Percentiles rank a stretch among this genome's conserved stretches.
Conservation (phyloP, 208 protist genomes). For the Crithidia acanthocephali region DNA sequence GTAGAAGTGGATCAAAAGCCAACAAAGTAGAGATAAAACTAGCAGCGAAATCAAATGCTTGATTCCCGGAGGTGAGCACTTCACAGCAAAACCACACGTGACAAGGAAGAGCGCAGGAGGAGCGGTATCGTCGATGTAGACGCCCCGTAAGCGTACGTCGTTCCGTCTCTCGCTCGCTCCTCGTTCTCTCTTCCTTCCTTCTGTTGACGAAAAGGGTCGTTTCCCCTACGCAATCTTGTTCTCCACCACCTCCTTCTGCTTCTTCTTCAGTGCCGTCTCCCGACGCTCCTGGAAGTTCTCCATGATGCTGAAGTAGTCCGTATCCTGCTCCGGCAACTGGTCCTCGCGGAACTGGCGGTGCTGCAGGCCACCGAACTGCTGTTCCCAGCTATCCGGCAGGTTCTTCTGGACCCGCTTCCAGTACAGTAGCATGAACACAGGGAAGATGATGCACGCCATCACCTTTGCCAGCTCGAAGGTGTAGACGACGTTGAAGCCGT, state of each 20-base stretch:
- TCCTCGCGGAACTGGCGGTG: conserved; percentile 81
- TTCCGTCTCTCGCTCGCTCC: too few relatives aligned
- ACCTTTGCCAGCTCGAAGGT: conserved; percentile 79
- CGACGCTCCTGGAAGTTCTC: conserved; percentile 77
- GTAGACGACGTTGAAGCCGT: conserved; percentile 67
- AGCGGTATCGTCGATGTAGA: too few relatives aligned
- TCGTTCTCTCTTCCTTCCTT: too few relatives aligned
- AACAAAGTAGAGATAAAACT: too few relatives aligned
- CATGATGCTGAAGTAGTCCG: conserved; percentile 87
- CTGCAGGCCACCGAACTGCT: conserved; percentile 80
- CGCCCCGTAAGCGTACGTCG: too few relatives aligned
- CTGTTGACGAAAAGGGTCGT: too few relatives aligned
- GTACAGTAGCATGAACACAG: conserved; percentile 79
- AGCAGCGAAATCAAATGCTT: too few relatives aligned
- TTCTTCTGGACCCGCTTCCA: conserved; percentile 80
- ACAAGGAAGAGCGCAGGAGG: too few relatives aligned
- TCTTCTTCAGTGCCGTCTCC: conserved; percentile 68
- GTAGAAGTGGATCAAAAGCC: too few relatives aligned
- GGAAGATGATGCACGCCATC: conserved; percentile 80
- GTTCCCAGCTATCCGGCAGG: conserved; percentile 77
- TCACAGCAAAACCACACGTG: too few relatives aligned
- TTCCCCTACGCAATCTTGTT: conserved; percentile 32
- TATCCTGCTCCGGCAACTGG: conserved; percentile 54
- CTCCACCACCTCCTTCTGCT: conserved; percentile 50
- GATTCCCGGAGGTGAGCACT: too few relatives aligned